Evolutionary conservation across 331 rosid species (phyloP).

Genomic region (Acacia pycnantha): DNA sequence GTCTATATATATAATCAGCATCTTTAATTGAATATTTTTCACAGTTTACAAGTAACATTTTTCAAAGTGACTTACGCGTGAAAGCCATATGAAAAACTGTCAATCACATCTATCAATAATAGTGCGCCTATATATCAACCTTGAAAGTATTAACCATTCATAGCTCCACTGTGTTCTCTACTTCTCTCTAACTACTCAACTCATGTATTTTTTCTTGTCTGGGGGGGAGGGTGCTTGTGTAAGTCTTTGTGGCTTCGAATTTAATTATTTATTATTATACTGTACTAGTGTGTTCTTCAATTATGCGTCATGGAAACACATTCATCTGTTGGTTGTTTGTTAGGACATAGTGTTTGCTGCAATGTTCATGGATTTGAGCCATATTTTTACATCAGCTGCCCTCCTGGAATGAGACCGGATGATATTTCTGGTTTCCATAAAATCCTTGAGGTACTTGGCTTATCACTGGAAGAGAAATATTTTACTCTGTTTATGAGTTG

Average conservation of each 20-base stretch:
- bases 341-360: conserved; percentile 95
- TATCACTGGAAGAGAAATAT: conserved; percentile 12
- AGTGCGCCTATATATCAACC: background rate
- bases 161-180: background rate
- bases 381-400: conserved; percentile 84
- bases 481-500: background rate
- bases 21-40: conserved; percentile 13
- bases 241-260: background rate
- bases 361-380: conserved; percentile 97
- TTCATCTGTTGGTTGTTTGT: conserved; percentile 27
- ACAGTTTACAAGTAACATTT: conserved; percentile 9
- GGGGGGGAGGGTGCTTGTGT: background rate
- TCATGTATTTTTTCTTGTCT: background rate
- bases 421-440: conserved; percentile 75
- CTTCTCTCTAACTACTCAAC: background rate
- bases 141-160: background rate
- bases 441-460: conserved; percentile 70
- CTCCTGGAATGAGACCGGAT: conserved; percentile 90
- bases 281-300: conserved; percentile 6
- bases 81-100: background rate
- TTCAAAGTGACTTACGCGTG: background rate
- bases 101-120: conserved; percentile 6
- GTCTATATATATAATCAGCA: too few relatives aligned
- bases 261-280: background rate
- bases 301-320: conserved; percentile 11